phyloP scores from a whole-genome alignment of 1,139 yeast genomes.

The Geotrichum aggregatum region DNA sequence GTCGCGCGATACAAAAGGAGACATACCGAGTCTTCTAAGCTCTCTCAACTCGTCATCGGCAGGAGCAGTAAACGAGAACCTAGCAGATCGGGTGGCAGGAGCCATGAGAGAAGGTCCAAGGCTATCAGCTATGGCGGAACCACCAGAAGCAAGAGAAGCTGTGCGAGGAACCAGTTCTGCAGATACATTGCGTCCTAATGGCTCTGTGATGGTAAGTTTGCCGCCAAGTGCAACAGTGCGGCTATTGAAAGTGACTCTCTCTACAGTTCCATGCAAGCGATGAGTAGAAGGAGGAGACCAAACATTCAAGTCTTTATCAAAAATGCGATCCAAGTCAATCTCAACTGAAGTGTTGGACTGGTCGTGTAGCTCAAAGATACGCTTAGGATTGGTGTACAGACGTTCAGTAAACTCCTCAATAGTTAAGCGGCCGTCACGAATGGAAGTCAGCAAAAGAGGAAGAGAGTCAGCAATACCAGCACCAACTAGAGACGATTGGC shows the following conservation, averaged over 20 bases:
- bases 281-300: constrained; percentile 50
- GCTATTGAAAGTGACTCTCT: constrained; percentile 75
- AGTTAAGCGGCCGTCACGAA: constrained; percentile 66
- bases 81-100: constrained; percentile 15
- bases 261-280: constrained; percentile 71
- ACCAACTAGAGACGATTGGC: constrained; percentile 60
- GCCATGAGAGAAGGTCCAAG: constrained; percentile 23
- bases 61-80: constrained; percentile 41
- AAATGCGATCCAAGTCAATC: constrained; percentile 71
- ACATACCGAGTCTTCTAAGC: background rate
- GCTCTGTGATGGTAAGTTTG: constrained; percentile 52
- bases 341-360: constrained; percentile 72
- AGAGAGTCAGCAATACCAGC: constrained; percentile 74
- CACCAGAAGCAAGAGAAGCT: constrained; percentile 22
- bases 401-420: constrained; percentile 66
- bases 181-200: constrained; percentile 51
- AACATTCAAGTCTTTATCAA: constrained; percentile 41
- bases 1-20: constrained; percentile 30
- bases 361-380: constrained; percentile 77
- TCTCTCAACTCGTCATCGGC: constrained; percentile 17
- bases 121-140: constrained; percentile 18
- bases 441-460: constrained; percentile 80
- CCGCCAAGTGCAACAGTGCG: constrained; percentile 86
- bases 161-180: constrained; percentile 26
- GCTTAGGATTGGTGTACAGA: constrained; percentile 77